phyloP scores from a whole-genome alignment of 192 early-diverging fungal species.

The Piromyces finnis region DNA sequence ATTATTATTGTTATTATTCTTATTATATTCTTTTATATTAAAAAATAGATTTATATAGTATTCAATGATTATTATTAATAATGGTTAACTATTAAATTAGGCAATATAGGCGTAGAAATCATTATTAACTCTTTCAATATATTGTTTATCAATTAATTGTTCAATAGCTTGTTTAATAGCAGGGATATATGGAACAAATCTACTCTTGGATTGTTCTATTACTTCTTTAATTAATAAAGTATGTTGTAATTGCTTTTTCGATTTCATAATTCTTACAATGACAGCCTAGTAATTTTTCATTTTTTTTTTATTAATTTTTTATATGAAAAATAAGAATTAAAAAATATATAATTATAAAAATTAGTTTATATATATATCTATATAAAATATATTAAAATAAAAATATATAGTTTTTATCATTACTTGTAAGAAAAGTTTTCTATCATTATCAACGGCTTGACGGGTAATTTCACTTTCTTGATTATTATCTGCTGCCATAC shows the following conservation, averaged over 20 bases:
- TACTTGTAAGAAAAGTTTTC: conserved; percentile 53
- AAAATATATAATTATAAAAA: no score
- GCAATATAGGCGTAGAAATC: conserved; percentile 53
- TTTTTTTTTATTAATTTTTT: no score
- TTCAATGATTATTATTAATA: no score
- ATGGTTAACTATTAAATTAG: no score
- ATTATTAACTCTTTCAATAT: conserved; percentile 38
- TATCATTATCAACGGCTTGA: conserved; percentile 57
- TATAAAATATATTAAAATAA: no score
- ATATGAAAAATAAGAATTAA: no score
- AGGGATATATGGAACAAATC: conserved; percentile 50
- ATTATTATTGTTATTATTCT: no score
- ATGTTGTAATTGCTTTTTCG: conserved; percentile 44
- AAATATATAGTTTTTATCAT: no score
- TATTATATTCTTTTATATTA: no score
- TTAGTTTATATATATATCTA: no score
- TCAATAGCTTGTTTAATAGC: conserved; percentile 76
- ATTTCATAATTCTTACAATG: conserved; percentile 78
- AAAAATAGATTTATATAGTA: no score
- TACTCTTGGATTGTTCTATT: conserved; percentile 43
- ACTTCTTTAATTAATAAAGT: conserved; percentile 54
- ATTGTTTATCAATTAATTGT: conserved; percentile 69
- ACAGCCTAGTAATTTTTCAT: no score
- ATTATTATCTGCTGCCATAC: conserved; percentile 29
- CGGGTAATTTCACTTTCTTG: conserved; percentile 37